Percentiles rank a stretch among this genome's conserved stretches.
Evolutionary conservation across 108 stramenopile species (phyloP).

Genomic region (Thalassiosira profunda): DNA sequence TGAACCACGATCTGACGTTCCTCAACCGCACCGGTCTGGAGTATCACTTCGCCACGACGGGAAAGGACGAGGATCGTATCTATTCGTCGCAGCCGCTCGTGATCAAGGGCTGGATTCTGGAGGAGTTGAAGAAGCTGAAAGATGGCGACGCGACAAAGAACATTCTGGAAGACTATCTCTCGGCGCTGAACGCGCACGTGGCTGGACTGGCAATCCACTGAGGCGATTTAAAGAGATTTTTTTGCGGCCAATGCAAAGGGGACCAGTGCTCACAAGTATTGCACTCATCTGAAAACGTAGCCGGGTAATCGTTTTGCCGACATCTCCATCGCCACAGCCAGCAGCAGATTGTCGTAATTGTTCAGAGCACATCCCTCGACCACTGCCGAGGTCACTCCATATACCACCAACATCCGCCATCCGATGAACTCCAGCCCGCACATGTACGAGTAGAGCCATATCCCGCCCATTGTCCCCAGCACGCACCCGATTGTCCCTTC

Average conservation of each 20-base stretch:
- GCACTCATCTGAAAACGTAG: no score
- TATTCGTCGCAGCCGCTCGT: slow-evolving; percentile 29
- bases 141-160: slow-evolving; percentile 13
- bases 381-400: slow-evolving; percentile 63
- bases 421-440: slow-evolving; percentile 52
- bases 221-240: no score
- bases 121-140: slow-evolving; percentile 20
- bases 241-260: no score
- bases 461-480: slow-evolving; percentile 67
- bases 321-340: slow-evolving; percentile 55
- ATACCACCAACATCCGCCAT: slow-evolving; percentile 50
- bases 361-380: slow-evolving; percentile 74
- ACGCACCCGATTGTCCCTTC: slow-evolving; percentile 80
- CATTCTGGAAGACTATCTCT: slow-evolving; percentile 46
- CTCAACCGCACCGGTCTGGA: slow-evolving; percentile 15
- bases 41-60: slow-evolving; percentile 25
- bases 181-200: slow-evolving; percentile 37
- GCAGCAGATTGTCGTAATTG: slow-evolving; percentile 72
- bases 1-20: slow-evolving; percentile 44
- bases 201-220: no score
- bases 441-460: slow-evolving; percentile 57
- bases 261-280: no score
- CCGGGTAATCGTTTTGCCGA: no score
- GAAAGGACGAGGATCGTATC: slow-evolving; percentile 33
- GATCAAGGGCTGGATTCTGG: slow-evolving; percentile 36